phyloP scores from a whole-genome alignment of 2,329 filamentous ascomycete genomes.

The Fusarium sp. region DNA sequence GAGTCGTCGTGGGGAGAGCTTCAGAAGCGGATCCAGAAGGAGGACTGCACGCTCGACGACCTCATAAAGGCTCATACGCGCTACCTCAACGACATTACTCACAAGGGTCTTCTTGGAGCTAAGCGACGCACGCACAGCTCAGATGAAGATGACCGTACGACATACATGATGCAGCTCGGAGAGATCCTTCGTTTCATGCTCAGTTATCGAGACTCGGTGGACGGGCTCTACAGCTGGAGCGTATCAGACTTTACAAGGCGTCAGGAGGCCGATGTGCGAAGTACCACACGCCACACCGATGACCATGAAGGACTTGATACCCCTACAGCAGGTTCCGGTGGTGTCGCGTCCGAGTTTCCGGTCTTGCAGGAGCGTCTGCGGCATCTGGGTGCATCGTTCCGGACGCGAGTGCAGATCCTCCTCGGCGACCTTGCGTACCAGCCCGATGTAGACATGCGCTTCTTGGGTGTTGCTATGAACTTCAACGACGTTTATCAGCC shows the following conservation, averaged over 20 bases:
- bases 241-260: constrained; percentile 93
- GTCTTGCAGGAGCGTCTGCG: constrained; percentile 81
- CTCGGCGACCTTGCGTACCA: constrained; percentile 94
- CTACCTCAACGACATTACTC: constrained; percentile 94
- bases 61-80: constrained; percentile 91
- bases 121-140: constrained; percentile 63
- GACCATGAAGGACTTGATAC: constrained; percentile 43
- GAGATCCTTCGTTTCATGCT: constrained; percentile 96
- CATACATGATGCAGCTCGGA: constrained; percentile 91
- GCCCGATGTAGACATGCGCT: constrained; percentile 94
- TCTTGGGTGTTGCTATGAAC: constrained; percentile 97
- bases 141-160: constrained; percentile 76
- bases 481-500: constrained; percentile 98
- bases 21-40: constrained; percentile 84
- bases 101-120: constrained; percentile 92
- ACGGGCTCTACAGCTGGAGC: constrained; percentile 94
- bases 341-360: constrained; percentile 77
- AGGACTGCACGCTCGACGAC: constrained; percentile 93
- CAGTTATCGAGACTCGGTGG: constrained; percentile 91
- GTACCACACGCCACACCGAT: constrained; percentile 67
- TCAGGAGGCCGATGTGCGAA: constrained; percentile 86
- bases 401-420: constrained; percentile 81
- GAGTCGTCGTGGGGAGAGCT: constrained; percentile 95
- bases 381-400: constrained; percentile 82
- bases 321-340: constrained; percentile 59